Conservation (phyloP, 805 yeast species). For the Candida khao-thaluensis region DNA sequence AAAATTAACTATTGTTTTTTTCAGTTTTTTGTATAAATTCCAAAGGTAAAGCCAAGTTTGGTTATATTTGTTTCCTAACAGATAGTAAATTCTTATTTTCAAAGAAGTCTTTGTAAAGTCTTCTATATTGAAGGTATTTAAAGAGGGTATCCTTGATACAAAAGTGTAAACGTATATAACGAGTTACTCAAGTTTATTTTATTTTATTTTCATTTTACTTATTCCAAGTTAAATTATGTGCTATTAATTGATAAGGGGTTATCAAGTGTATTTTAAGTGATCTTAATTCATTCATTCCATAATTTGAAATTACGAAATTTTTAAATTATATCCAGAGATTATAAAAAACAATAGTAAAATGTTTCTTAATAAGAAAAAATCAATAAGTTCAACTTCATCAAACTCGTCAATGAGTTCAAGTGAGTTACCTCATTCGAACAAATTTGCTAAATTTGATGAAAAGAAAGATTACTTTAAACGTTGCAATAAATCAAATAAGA, state of each 20-base stretch:
- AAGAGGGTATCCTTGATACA: neutral
- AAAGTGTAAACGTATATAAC: neutral
- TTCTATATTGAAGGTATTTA: slow-evolving; percentile 1
- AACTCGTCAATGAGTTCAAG: slow-evolving; percentile 15
- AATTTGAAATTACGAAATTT: slow-evolving; percentile 1
- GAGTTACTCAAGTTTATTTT: neutral
- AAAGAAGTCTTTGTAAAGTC: slow-evolving; percentile 6
- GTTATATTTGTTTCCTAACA: slow-evolving; percentile 8
- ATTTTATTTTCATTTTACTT: slow-evolving; percentile 3
- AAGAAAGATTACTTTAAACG: slow-evolving; percentile 45
- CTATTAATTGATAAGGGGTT: slow-evolving; percentile 5
- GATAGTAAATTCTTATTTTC: slow-evolving; percentile 4
- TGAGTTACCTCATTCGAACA: slow-evolving; percentile 14
- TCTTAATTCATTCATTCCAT: slow-evolving; percentile 8
- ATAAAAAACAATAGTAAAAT: slow-evolving; percentile 12
- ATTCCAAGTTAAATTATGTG: slow-evolving; percentile 4
- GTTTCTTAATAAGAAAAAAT: slow-evolving; percentile 23
- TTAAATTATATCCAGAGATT: slow-evolving; percentile 4
- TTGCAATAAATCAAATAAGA: slow-evolving; percentile 27
- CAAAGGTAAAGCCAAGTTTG: neutral
- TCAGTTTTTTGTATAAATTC: slow-evolving; percentile 2
- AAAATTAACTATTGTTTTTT: slow-evolving; percentile 6
- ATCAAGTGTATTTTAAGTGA: slow-evolving; percentile 6
- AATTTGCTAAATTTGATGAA: slow-evolving; percentile 42
- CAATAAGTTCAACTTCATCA: slow-evolving; percentile 23